Percentiles rank a stretch among this genome's conserved stretches.
These are phyloP conservation scores for Globisporangium nodosum DNA, from an alignment of 352 stramenopile genomes.

Conservation along the genomic window DNA sequence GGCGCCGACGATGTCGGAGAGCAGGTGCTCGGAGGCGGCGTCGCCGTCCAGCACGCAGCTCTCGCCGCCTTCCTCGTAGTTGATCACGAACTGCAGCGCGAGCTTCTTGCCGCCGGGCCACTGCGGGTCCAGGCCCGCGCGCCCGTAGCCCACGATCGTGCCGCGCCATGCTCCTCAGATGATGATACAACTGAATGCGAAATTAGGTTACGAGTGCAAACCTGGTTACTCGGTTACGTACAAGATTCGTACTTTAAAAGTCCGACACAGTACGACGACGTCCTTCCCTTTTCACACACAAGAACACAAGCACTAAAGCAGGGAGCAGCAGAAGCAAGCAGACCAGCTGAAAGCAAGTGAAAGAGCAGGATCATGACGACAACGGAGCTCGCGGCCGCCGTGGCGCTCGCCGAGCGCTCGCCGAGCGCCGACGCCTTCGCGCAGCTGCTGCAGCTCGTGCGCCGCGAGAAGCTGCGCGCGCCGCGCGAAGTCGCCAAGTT, in stretches of 20 bases:
- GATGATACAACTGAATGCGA: no score
- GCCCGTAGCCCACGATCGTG: conserved; percentile 90
- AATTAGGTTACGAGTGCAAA: no score
- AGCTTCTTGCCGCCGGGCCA: conserved; percentile 85
- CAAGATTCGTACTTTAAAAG: conserved; percentile 9
- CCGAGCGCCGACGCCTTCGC: conserved; percentile 23
- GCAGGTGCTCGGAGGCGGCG: conserved; percentile 83
- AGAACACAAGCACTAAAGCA: not conserved
- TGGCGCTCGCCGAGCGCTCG: conserved; percentile 31
- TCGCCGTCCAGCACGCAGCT: conserved; percentile 92
- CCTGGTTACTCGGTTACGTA: not conserved
- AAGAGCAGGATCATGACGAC: conserved; percentile 19
- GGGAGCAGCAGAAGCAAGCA: not conserved
- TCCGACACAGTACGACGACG: conserved; percentile 3
- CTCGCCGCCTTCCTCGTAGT: conserved; percentile 96
- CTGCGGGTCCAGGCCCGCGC: conserved; percentile 56
- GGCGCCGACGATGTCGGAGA: conserved; percentile 91
- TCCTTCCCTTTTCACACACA: conserved; percentile 1
- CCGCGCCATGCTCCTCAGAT: conserved; percentile 4
- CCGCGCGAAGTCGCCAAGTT: conserved; percentile 31
- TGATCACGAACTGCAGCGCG: conserved; percentile 94
- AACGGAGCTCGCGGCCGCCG: conserved; percentile 37
- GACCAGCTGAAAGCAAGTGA: conserved; percentile 3
- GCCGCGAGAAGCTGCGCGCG: conserved; percentile 55
- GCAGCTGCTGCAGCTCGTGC: conserved; percentile 47